Percentiles rank a stretch among this genome's conserved stretches.
These are phyloP conservation scores for Colletotrichum salicis DNA, from an alignment of 2,329 filamentous ascomycete species.

Conservation along the genomic window DNA sequence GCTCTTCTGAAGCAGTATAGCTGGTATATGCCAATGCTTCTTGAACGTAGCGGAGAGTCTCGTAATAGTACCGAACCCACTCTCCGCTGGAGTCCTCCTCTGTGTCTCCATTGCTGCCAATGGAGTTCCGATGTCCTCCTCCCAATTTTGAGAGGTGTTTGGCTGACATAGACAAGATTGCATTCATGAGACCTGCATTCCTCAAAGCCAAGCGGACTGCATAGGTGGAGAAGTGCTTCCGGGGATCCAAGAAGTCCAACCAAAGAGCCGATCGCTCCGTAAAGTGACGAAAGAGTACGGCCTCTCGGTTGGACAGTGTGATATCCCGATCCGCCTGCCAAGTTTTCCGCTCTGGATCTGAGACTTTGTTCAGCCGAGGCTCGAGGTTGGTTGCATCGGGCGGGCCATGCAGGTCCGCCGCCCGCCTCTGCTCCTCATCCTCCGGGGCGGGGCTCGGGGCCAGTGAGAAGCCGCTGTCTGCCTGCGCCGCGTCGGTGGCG, in stretches of 20 bases:
- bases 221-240: conserved; percentile 46
- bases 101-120: background rate
- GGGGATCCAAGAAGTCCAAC: conserved; percentile 47
- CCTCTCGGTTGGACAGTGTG: conserved; percentile 40
- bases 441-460: conserved; percentile 37
- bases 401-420: background rate
- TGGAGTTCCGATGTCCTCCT: background rate
- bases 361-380: conserved; percentile 21
- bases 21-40: conserved; percentile 67
- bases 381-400: conserved; percentile 16
- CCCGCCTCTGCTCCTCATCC: conserved; percentile 15
- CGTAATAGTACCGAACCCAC: conserved; percentile 67
- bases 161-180: conserved; percentile 66
- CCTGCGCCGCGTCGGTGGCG: conserved; percentile 45
- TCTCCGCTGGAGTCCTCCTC: conserved; percentile 37
- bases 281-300: conserved; percentile 43
- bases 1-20: conserved; percentile 67
- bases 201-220: conserved; percentile 52
- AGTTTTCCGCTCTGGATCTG: conserved; percentile 39
- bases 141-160: conserved; percentile 48
- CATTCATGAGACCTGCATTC: conserved; percentile 67
- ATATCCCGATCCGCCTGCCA: conserved; percentile 42
- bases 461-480: conserved; percentile 44
- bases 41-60: conserved; percentile 70
- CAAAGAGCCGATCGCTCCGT: conserved; percentile 38